Evolutionary conservation across 1,139 yeast genomes (phyloP).

Genomic region (Pichia sp.): DNA sequence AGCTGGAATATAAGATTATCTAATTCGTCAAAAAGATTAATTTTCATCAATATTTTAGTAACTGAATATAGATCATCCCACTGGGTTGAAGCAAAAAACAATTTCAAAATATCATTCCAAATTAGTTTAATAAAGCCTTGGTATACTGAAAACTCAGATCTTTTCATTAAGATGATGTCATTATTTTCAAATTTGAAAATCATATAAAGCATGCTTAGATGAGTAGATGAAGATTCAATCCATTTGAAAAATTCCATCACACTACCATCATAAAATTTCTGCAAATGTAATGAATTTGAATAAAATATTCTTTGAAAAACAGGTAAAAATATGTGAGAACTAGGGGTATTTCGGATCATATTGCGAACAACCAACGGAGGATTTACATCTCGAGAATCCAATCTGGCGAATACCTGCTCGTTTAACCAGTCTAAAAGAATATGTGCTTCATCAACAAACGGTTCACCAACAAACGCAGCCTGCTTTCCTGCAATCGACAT

Average conservation of each 20-base stretch:
- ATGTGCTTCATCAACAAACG: too few species aligned
- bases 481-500: too few species aligned
- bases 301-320: conserved; percentile 13
- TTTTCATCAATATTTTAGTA: conserved; percentile 14
- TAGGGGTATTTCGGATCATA: conserved; percentile 2
- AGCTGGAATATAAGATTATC: conserved; percentile 38
- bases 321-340: conserved; percentile 7
- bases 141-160: conserved; percentile 15
- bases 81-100: neutral
- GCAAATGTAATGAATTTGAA: conserved; percentile 1
- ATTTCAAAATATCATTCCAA: conserved; percentile 6
- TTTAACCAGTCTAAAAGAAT: conserved; percentile 9
- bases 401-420: conserved; percentile 3
- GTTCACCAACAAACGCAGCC: too few species aligned
- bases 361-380: conserved; percentile 4
- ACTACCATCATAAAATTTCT: neutral
- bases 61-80: conserved; percentile 1
- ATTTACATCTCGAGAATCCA: neutral
- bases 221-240: conserved; percentile 9
- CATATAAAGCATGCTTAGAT: conserved; percentile 7
- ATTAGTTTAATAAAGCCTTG: conserved; percentile 7
- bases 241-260: conserved; percentile 7
- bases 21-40: conserved; percentile 32
- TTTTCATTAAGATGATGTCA: conserved; percentile 10
- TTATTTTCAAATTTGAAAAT: conserved; percentile 8